Evolutionary conservation across 257 asterid species (phyloP).

Genomic region (Solanum arcanum): DNA sequence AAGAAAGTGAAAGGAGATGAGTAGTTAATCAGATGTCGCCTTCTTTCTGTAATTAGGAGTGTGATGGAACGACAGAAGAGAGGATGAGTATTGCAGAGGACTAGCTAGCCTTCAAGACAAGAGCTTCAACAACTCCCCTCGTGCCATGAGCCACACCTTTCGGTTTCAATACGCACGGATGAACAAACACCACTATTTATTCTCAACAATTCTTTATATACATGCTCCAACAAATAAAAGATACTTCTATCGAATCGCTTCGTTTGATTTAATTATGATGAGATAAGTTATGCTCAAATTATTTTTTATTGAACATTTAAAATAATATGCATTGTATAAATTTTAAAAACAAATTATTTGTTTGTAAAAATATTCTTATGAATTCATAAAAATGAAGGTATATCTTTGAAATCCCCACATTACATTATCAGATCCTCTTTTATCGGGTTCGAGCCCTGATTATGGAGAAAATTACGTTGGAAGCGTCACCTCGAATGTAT

Average conservation of each 20-base stretch:
- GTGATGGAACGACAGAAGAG: conserved; percentile 35
- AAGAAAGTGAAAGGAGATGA: not conserved
- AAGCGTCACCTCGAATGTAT: too few relatives aligned
- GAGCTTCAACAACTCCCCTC: conserved; percentile 8
- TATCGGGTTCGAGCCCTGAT: too few relatives aligned
- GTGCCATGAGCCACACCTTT: conserved; percentile 14
- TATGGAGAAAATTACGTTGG: too few relatives aligned
- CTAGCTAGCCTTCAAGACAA: not conserved
- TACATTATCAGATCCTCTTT: too few relatives aligned
- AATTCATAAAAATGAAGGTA: not conserved
- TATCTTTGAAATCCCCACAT: too few relatives aligned
- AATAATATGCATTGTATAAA: too few relatives aligned
- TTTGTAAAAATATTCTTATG: not conserved
- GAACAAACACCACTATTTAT: not conserved
- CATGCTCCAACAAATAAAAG: not conserved
- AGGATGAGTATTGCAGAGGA: conserved; percentile 12
- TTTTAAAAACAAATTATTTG: too few relatives aligned
- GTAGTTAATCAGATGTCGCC: conserved; percentile 6
- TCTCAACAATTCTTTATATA: not conserved
- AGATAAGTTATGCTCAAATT: too few relatives aligned
- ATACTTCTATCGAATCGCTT: not conserved
- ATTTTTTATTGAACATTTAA: too few relatives aligned
- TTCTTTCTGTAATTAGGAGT: conserved; percentile 5
- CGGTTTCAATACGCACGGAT: not conserved
- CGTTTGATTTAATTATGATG: too few relatives aligned